Percentiles rank a stretch among this genome's conserved stretches.
phyloP scores from a whole-genome alignment of 2,329 filamentous ascomycete species.

The Erysiphe pulchra region DNA sequence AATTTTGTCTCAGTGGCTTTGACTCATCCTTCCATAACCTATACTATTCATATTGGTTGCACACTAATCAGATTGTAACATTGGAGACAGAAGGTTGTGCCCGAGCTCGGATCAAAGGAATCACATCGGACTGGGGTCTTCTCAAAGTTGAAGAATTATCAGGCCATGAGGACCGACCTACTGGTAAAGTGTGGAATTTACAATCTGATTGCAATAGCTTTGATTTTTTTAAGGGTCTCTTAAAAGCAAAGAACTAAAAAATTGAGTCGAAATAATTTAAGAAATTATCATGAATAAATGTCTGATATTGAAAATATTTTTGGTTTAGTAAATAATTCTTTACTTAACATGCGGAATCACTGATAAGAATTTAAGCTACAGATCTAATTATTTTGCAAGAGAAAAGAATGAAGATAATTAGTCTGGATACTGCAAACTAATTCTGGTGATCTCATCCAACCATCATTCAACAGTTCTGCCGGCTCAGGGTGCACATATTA shows the following conservation, averaged over 20 bases:
- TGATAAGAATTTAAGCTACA: no score
- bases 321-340: no score
- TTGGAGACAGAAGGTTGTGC: conserved; percentile 59
- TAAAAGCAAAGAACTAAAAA: conserved; percentile 39
- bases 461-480: no score
- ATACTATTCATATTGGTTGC: conserved; percentile 73
- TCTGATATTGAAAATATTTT: no score
- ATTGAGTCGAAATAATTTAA: neutral
- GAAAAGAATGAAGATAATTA: no score
- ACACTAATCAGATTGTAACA: conserved; percentile 44
- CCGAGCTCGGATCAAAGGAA: conserved; percentile 55
- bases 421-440: no score
- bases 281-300: no score
- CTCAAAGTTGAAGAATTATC: conserved; percentile 56
- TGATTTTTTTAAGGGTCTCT: conserved; percentile 77
- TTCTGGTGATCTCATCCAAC: no score
- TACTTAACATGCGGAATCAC: no score
- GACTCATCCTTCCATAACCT: conserved; percentile 40
- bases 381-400: no score
- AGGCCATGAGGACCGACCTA: conserved; percentile 42
- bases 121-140: conserved; percentile 79
- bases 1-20: conserved; percentile 56
- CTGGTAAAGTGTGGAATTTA: conserved; percentile 55
- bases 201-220: conserved; percentile 98
- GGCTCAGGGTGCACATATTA: no score